Conservation (phyloP, 768 basidiomycete species). For the Trametes cinnabarina region DNA sequence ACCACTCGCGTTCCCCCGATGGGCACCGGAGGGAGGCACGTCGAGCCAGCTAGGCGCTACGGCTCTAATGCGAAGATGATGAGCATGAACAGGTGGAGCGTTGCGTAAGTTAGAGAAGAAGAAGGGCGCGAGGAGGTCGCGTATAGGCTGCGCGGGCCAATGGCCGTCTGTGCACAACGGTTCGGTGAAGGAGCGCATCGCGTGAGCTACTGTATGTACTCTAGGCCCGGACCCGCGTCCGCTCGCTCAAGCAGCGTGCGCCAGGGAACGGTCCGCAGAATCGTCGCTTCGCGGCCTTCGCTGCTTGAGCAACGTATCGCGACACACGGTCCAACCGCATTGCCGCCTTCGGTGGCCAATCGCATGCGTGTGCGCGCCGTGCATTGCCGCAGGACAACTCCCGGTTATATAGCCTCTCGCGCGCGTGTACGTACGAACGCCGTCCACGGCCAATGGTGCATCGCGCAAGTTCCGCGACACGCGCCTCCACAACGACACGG, state of each 20-base stretch:
- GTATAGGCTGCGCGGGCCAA: background rate
- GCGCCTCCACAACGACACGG: background rate
- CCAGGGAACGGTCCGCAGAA: too few species aligned
- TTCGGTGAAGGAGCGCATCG: background rate
- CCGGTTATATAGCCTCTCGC: background rate
- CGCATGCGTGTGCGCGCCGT: background rate
- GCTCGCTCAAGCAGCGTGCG: background rate
- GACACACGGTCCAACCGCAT: background rate
- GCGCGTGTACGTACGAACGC: background rate
- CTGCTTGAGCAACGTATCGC: background rate
- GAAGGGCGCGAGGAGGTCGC: background rate
- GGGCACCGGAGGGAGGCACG: constrained; percentile 4
- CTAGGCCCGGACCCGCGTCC: background rate
- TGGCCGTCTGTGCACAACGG: background rate
- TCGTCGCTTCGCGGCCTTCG: background rate
- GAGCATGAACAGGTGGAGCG: too few species aligned
- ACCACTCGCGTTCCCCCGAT: constrained; percentile 5
- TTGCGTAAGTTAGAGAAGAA: background rate
- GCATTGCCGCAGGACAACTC: background rate
- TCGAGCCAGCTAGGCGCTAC: background rate
- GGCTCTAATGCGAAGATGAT: too few species aligned
- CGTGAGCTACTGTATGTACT: too few species aligned
- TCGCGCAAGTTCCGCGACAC: too few species aligned
- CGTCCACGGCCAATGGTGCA: too few species aligned
- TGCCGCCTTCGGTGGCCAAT: background rate